Conservation (phyloP, 169 alveolate species). For the Eimeria acervulina region DNA sequence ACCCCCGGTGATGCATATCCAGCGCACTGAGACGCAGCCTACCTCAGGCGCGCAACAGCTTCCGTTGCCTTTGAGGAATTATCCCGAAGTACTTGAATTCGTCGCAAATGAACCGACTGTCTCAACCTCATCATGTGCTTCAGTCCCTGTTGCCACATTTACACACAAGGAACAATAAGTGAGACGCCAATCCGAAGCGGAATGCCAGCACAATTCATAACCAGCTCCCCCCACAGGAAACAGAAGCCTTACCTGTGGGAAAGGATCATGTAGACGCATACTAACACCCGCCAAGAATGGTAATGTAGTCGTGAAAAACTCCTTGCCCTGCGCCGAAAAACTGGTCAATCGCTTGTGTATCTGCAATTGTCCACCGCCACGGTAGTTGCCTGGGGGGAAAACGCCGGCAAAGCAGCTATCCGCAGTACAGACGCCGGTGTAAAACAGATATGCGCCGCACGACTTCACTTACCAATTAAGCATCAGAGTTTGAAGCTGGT, state of each 20-base stretch:
- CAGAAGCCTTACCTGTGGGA: neutral
- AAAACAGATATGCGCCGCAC: neutral
- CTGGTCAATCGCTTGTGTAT: neutral
- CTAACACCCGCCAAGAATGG: conserved; percentile 26
- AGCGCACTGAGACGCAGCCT: conserved; percentile 33
- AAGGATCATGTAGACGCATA: neutral
- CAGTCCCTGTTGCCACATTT: conserved; percentile 54
- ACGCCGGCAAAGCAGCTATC: neutral
- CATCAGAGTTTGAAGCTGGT: neutral
- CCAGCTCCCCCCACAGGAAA: neutral
- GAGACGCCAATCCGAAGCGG: neutral
- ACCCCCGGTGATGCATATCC: conserved; percentile 76
- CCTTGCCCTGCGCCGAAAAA: neutral
- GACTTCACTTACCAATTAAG: neutral
- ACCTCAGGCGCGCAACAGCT: conserved; percentile 5
- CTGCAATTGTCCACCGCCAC: conserved; percentile 13
- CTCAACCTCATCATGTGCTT: neutral
- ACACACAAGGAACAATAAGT: neutral
- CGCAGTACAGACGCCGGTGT: neutral
- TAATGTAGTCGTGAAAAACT: neutral
- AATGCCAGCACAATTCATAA: neutral
- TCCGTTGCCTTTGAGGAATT: conserved; percentile 61
- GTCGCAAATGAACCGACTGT: conserved; percentile 64
- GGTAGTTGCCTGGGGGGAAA: neutral
- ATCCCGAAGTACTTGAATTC: conserved; percentile 64